Conservation (phyloP, 2,329 filamentous ascomycete species). For the Cercospora sojina region DNA sequence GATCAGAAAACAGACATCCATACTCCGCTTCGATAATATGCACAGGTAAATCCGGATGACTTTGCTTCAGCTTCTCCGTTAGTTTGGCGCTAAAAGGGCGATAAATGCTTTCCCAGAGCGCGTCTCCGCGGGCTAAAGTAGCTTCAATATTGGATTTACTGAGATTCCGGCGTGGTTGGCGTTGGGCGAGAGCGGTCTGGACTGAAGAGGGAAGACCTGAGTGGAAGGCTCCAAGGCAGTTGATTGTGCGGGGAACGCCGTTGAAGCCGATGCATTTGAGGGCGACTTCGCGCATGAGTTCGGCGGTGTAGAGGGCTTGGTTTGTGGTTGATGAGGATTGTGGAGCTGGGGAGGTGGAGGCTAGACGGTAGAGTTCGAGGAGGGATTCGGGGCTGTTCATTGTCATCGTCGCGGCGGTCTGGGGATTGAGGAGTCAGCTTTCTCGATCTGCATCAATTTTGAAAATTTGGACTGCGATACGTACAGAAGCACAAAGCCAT, state of each 20-base stretch:
- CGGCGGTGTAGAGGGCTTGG: slow-evolving; percentile 56
- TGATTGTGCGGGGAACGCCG: slow-evolving; percentile 80
- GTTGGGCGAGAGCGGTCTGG: slow-evolving; percentile 47
- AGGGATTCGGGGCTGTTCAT: slow-evolving; percentile 81
- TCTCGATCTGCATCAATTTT: too few species aligned
- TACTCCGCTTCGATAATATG: slow-evolving; percentile 77
- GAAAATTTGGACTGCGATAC: too few species aligned
- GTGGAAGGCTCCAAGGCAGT: slow-evolving; percentile 72
- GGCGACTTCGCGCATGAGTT: slow-evolving; percentile 72
- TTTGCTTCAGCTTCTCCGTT: slow-evolving; percentile 65
- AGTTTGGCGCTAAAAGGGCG: slow-evolving; percentile 71
- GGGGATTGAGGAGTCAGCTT: neutral
- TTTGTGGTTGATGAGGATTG: slow-evolving; percentile 31
- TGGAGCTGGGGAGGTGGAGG: slow-evolving; percentile 32
- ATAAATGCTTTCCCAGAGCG: slow-evolving; percentile 76
- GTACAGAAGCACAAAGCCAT: slow-evolving; percentile 66
- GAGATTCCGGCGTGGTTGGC: slow-evolving; percentile 39
- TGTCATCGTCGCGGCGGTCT: slow-evolving; percentile 81
- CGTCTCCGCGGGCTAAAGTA: slow-evolving; percentile 59
- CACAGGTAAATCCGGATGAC: slow-evolving; percentile 78
- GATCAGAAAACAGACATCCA: slow-evolving; percentile 69
- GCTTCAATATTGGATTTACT: slow-evolving; percentile 49
- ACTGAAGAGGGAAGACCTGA: slow-evolving; percentile 60
- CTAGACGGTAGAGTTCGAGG: slow-evolving; percentile 57
- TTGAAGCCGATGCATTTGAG: slow-evolving; percentile 79